Base-by-base conservation (phyloP, 2,329 filamentous ascomycete species). In the Polytolypa hystricis region DNA sequence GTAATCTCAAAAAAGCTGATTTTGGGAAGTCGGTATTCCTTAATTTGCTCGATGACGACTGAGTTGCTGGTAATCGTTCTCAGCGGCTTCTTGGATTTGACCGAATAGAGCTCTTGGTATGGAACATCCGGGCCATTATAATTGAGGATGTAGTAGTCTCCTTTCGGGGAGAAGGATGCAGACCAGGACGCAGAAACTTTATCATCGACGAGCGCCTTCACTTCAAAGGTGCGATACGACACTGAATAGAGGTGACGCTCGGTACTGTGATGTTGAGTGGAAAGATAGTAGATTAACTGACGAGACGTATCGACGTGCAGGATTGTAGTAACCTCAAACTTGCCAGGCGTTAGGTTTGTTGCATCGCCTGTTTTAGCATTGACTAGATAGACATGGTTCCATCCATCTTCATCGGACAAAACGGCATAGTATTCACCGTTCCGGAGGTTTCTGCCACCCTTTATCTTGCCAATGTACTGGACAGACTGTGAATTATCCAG, bases 191-290 rank as follows among this genome's bases (percentile, higher is more conserved):
- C 79, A 0, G 74, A 57, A 0, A 71, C 60, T 0, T 58, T 65
- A 37, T 78, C 73, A 36, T 82, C 72, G 4, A 81, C 78, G 0
- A 82, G 67, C 0, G 77, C 57, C 5, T 65, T 75, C 30, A 73
- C 70, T 43, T 70, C 58, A 7, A 64, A 60, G 0, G 66, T 71
- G 3, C 61, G 58, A 47, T 74, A 77, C 0, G 71, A 77, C 8
- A 82, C 73, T 2, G 73, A 78, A 61, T 80, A 83, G 4, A 83
- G 47, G 46, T 83, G 79, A 2, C 73, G 67, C 51, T 82, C 77
- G 1, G 77, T 81, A 41, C 71, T 75, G 60, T 82, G 75, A 29
- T 66, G 67, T 47, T 79, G 71, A 0, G 77, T 79, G 1, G 78
- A 79, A 2, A 69, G 66, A 58, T 73, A 83, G 60, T 81, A 81